Base-by-base conservation (phyloP, 306 rosid genomes). In the Acacia acuminata region DNA sequence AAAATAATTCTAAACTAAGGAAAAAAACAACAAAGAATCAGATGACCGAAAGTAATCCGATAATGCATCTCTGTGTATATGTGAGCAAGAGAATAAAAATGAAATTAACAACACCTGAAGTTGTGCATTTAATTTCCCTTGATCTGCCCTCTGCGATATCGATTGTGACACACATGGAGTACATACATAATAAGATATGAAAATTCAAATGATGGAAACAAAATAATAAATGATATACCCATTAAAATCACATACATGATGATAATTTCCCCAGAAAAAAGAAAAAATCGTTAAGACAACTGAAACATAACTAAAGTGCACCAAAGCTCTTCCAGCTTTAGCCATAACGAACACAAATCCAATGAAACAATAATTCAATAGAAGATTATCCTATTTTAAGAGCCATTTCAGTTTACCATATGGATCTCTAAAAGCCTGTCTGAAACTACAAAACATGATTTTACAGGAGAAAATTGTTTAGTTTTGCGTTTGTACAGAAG, bases 51-150 rank as follows among this genome's bases (percentile, higher is more conserved):
- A n/a, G n/a, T n/a, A n/a, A n/a, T n/a, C n/a, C n/a, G n/a, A n/a
- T n/a, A n/a, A n/a, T n/a, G n/a, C n/a, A n/a, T n/a, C n/a, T n/a
- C n/a, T n/a, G n/a, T n/a, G n/a, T n/a, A n/a, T n/a, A n/a, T n/a
- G n/a, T n/a, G 20, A 71, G 22, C 58, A 60, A 67, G 47, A 42
- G 34, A 56, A 20, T 63, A 73, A 76, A 48, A 45, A 43, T 1
- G 61, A 83, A 81, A 85, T 51, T 75, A 67, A 78, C 48, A 63
- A 66, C 90, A 96, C 99, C 99, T 93, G 94, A 79, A 90, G 53
- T 42, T 83, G 88, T 68, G 93, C 91, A 92, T 82, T 89, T 78
- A 87, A 75, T 81, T 88, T 86, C 79, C 88, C 93, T 76, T 85
- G 82, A 89, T 88, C 92, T 81, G 88, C n/a, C 89, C 84, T 90